Percentiles rank a stretch among this genome's conserved stretches.
Conservation (phyloP, 345 rosid genomes). For the Euphorbia tirucalli region DNA sequence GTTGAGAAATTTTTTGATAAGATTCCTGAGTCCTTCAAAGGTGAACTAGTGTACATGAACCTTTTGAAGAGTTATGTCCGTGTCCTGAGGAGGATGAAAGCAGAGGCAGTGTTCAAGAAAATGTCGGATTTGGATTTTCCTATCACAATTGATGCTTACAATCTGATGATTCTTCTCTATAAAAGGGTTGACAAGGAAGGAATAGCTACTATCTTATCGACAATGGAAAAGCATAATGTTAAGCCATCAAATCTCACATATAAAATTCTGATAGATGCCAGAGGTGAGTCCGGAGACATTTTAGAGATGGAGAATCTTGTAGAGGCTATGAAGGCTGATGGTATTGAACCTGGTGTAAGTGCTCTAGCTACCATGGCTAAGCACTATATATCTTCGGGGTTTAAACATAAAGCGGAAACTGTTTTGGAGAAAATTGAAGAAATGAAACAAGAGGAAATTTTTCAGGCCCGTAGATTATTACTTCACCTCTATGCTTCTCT, state of each 20-base stretch:
- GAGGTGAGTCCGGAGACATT: constrained; percentile 17
- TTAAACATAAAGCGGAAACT: constrained; percentile 15
- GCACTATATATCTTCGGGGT: constrained; percentile 13
- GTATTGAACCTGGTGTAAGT: constrained; percentile 17
- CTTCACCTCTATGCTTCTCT: constrained; percentile 23
- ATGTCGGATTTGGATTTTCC: constrained; percentile 16
- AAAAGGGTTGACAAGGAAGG: constrained; percentile 11
- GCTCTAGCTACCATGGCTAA: constrained; percentile 8
- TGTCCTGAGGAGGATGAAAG: neutral
- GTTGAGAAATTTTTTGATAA: constrained; percentile 16
- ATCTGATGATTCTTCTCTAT: constrained; percentile 24
- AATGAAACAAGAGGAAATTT: constrained; percentile 4
- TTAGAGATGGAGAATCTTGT: constrained; percentile 17
- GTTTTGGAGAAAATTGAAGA: constrained; percentile 20
- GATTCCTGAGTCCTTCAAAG: constrained; percentile 17
- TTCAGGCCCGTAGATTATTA: constrained; percentile 5
- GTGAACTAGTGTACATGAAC: constrained; percentile 9
- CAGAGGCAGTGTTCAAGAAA: constrained; percentile 20
- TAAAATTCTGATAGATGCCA: constrained; percentile 20
- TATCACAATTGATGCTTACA: constrained; percentile 10
- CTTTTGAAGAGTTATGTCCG: constrained; percentile 3
- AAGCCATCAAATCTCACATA: constrained; percentile 19
- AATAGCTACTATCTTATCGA: constrained; percentile 10
- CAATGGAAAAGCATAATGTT: constrained; percentile 13
- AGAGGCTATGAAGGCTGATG: constrained; percentile 20